Conservation (phyloP, 2,329 filamentous ascomycete species). For the Huntiella decipiens region DNA sequence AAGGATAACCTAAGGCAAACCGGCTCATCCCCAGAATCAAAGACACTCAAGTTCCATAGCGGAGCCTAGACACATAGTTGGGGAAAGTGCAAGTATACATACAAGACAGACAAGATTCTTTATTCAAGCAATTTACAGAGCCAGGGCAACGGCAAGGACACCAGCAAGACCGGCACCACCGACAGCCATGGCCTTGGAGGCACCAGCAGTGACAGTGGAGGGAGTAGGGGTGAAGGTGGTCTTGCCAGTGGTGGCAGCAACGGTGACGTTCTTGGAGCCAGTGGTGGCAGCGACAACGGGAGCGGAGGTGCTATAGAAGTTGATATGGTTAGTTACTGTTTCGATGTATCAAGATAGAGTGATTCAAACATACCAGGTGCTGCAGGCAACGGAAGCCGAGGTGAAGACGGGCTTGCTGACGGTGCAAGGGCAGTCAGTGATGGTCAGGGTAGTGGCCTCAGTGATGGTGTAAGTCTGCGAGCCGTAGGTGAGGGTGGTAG, state of each 20-base stretch:
- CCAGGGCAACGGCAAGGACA: slow-evolving; percentile 32
- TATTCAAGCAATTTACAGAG: slow-evolving; percentile 31
- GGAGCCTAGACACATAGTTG: too few relatives aligned
- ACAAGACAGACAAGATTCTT: too few relatives aligned
- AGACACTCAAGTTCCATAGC: too few relatives aligned
- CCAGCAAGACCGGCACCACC: slow-evolving; percentile 41
- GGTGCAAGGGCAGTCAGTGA: slow-evolving; percentile 56
- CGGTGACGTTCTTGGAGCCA: slow-evolving; percentile 11
- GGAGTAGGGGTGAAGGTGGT: slow-evolving; percentile 14
- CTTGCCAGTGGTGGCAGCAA: slow-evolving; percentile 15
- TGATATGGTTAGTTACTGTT: neutral
- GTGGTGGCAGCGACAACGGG: slow-evolving; percentile 11
- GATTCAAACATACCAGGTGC: slow-evolving; percentile 27
- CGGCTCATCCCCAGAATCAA: too few relatives aligned
- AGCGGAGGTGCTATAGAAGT: neutral
- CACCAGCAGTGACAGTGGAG: slow-evolving; percentile 27
- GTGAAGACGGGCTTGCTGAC: slow-evolving; percentile 38
- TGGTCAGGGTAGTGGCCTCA: slow-evolving; percentile 47
- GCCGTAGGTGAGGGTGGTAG: slow-evolving; percentile 45
- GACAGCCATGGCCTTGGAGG: slow-evolving; percentile 35
- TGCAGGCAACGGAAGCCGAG: slow-evolving; percentile 32
- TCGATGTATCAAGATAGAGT: neutral
- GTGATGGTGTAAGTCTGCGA: slow-evolving; percentile 51
- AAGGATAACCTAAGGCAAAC: too few relatives aligned
- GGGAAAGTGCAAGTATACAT: too few relatives aligned